phyloP scores from a whole-genome alignment of 2,329 filamentous ascomycete genomes.

The Fulvia fulva region DNA sequence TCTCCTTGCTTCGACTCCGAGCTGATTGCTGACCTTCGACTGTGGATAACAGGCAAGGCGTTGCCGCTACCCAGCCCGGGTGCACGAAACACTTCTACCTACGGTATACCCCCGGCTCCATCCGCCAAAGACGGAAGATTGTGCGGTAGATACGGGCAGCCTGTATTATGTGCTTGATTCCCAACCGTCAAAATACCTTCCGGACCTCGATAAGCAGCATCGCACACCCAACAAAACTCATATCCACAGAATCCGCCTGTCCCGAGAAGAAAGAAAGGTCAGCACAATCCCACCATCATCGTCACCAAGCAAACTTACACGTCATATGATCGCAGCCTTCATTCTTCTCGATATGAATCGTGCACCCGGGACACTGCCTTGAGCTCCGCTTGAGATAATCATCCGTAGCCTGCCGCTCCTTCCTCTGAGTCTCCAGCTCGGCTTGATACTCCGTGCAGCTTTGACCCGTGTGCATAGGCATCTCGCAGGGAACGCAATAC shows the following conservation, averaged over 20 bases:
- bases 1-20: not conserved
- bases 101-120: not conserved
- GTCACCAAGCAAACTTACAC: too few species aligned
- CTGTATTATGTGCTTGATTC: not conserved
- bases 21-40: not conserved
- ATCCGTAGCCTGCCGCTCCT: not conserved
- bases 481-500: not conserved
- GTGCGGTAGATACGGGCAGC: not conserved
- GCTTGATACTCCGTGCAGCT: not conserved
- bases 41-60: not conserved
- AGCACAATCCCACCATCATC: too few species aligned
- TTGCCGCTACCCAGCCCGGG: too few species aligned
- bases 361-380: not conserved
- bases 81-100: too few species aligned
- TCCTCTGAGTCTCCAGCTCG: not conserved
- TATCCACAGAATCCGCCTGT: not conserved
- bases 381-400: not conserved
- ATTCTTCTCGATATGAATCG: not conserved
- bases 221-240: not conserved
- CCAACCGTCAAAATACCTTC: not conserved
- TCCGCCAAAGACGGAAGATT: not conserved
- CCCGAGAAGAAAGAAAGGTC: not conserved
- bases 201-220: not conserved
- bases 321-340: not conserved
- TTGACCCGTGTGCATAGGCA: not conserved